Percentiles rank a stretch among this genome's conserved stretches.
Conservation (phyloP, 1,284 basidiomycete genomes). For the Cryptococcus sp. region DNA sequence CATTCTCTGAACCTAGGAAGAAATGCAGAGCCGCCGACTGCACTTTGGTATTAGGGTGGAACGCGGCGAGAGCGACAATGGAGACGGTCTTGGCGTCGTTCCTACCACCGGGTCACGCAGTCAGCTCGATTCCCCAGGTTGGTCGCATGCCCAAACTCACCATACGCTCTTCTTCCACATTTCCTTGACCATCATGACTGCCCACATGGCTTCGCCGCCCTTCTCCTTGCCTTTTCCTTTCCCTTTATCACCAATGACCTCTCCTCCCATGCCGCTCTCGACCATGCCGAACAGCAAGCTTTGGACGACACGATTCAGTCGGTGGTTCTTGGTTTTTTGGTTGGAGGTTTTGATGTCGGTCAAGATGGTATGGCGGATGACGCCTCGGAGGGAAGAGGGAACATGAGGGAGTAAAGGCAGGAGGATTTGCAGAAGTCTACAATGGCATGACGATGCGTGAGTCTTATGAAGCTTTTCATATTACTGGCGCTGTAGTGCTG, state of each 20-base stretch:
- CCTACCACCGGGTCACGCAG: constrained; percentile 55
- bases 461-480: no score
- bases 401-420: constrained; percentile 93
- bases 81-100: constrained; percentile 91
- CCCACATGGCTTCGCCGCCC: constrained; percentile 95
- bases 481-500: background rate
- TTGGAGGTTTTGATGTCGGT: constrained; percentile 94
- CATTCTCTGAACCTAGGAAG: constrained; percentile 83
- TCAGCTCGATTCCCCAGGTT: background rate
- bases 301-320: constrained; percentile 94
- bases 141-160: constrained; percentile 56
- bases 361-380: constrained; percentile 94
- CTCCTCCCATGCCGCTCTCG: constrained; percentile 80
- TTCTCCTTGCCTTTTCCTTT: constrained; percentile 55
- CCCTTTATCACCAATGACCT: constrained; percentile 78
- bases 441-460: no score
- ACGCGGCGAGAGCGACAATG: constrained; percentile 87
- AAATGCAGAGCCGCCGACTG: constrained; percentile 97
- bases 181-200: constrained; percentile 89
- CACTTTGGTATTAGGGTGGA: constrained; percentile 92
- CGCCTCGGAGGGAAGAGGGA: constrained; percentile 78
- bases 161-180: constrained; percentile 94
- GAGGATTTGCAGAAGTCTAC: constrained; percentile 81
- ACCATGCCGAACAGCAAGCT: constrained; percentile 96
- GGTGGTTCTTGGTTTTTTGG: constrained; percentile 84